Base-by-base conservation (phyloP, 192 early-diverging fungal genomes). In the Gamsiella multidivaricata region DNA sequence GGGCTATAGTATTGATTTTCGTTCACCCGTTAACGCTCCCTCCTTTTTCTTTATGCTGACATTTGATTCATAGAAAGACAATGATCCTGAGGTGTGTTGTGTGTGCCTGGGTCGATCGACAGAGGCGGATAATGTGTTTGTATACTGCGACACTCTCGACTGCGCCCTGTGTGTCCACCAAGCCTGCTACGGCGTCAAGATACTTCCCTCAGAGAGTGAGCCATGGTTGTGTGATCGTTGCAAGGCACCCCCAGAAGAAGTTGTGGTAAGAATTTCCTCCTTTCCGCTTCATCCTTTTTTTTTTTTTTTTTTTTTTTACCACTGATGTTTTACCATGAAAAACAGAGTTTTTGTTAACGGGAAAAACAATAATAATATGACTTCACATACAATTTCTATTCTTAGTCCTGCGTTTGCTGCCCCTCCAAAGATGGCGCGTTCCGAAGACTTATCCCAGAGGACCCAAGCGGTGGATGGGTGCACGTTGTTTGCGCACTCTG, bases 1-100 rank as follows among this genome's bases (percentile, higher is more conserved):
- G n/a, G n/a, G n/a, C n/a, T n/a, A n/a, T n/a, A n/a, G n/a, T n/a
- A n/a, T n/a, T n/a, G n/a, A 26, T 29, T 43, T 14, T 22, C 23
- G 51, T 25, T 41, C 39, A 17, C 23, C 2, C 43, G 0, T 23
- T 31, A n/a, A 33, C n/a, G 12, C 25, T 12, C 20, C 12, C 33
- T 45, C 37, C 5, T 23, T 67, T 34, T 41, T 74, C 36, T 47
- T 22, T 31, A 15, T 56, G 8, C 17, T 61, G 55, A 43, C 61
- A 12, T 37, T 49, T 34, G 7, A 14, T 42, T 51, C 28, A 66
- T 49, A 87, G 85, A 87, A 87, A 70, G 52, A 76, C 18, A 69
- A 84, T 26, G 85, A 87, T 70, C 85, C 85, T 4, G 83, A 82
- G 12, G 70, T 84, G 12, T 87, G 85, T 61, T 87, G 85, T 25